Percentiles rank a stretch among this genome's conserved stretches.
phyloP scores from a whole-genome alignment of 768 basidiomycete genomes.

The Suillus ampliporus region DNA sequence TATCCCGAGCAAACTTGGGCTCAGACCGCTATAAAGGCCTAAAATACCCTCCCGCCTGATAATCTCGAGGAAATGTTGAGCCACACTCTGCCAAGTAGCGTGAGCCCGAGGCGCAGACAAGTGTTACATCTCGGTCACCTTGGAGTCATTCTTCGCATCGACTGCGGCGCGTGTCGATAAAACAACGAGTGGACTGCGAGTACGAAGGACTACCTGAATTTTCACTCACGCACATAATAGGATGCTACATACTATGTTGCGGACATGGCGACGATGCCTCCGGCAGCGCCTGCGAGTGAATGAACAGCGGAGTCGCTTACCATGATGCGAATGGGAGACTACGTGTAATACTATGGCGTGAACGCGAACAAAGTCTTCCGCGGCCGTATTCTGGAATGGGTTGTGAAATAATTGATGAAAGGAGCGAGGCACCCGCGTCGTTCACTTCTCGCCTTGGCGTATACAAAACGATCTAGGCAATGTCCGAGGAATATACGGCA shows the following conservation, averaged over 20 bases:
- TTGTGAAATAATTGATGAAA: background rate
- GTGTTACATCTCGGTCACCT: slow-evolving; percentile 49
- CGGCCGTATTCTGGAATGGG: background rate
- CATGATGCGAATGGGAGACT: slow-evolving; percentile 11
- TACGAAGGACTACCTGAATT: background rate
- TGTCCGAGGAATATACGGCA: too few relatives aligned
- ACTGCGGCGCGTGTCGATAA: slow-evolving; percentile 94
- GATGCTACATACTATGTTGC: slow-evolving; percentile 71
- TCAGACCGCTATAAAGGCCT: slow-evolving; percentile 88
- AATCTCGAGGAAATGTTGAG: slow-evolving; percentile 72
- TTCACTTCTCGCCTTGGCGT: too few relatives aligned
- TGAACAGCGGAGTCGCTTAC: slow-evolving; percentile 87
- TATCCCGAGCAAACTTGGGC: slow-evolving; percentile 86
- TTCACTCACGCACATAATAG: background rate
- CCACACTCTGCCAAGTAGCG: slow-evolving; percentile 53
- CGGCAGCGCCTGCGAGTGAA: slow-evolving; percentile 86
- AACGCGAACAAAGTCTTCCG: background rate
- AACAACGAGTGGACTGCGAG: slow-evolving; percentile 82
- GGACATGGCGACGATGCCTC: slow-evolving; percentile 92
- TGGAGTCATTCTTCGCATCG: slow-evolving; percentile 77
- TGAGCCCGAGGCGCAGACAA: slow-evolving; percentile 9
- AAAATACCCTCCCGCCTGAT: slow-evolving; percentile 83
- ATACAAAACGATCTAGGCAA: too few relatives aligned
- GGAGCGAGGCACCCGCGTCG: background rate
- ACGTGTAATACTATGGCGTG: background rate